phyloP scores from a whole-genome alignment of 768 basidiomycete species.

The Podaxis sp. region DNA sequence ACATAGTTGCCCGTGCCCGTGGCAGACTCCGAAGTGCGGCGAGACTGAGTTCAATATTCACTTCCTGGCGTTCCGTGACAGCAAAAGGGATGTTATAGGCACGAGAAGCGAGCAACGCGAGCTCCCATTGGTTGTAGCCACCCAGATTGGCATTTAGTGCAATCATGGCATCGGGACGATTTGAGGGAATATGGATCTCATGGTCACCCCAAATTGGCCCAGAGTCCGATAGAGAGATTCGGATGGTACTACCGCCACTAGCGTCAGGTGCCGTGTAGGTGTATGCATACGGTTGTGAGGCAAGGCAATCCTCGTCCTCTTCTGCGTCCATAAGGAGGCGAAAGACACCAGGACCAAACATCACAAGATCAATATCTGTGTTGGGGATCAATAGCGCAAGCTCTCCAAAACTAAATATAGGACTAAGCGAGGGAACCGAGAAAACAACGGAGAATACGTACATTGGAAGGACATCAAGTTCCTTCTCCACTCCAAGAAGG shows the following conservation, averaged over 20 bases:
- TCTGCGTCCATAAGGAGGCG: constrained; percentile 30
- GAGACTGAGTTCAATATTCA: constrained; percentile 14
- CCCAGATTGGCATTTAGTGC: constrained; percentile 40
- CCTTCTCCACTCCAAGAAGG: constrained; percentile 39
- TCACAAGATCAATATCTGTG: constrained; percentile 42
- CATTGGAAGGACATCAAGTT: constrained; percentile 24
- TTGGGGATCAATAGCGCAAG: constrained; percentile 44
- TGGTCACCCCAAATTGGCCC: constrained; percentile 19
- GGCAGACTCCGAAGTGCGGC: constrained; percentile 3
- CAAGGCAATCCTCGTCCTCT: constrained; percentile 26
- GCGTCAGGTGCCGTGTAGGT: constrained; percentile 36
- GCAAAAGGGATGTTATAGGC: constrained; percentile 28
- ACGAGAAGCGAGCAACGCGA: constrained; percentile 29
- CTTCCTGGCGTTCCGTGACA: constrained; percentile 22
- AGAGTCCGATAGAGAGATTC: constrained; percentile 31
- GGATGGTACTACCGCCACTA: constrained; percentile 37
- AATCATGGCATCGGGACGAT: constrained; percentile 42
- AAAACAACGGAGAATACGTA: neutral
- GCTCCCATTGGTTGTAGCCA: constrained; percentile 35
- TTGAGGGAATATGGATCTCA: constrained; percentile 4
- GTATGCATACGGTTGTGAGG: constrained; percentile 26
- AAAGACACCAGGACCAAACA: constrained; percentile 37
- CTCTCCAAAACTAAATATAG: constrained; percentile 38
- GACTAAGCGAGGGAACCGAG: neutral
- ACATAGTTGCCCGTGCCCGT: constrained; percentile 1